Evolutionary conservation across 495 filamentous ascomycete species (phyloP).

Genomic region (Daldinia vernicosa): DNA sequence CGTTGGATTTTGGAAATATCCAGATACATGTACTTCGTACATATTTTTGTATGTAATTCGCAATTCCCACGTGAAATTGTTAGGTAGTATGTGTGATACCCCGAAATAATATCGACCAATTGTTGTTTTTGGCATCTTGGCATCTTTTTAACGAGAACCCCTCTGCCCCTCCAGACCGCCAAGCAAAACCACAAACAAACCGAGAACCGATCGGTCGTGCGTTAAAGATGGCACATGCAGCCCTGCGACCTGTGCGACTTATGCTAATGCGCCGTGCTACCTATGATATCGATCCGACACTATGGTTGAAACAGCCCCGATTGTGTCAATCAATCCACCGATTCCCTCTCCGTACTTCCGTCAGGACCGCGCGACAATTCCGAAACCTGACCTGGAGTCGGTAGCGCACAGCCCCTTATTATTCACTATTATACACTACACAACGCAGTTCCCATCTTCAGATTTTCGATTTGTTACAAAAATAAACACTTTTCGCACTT

Average conservation of each 20-base stretch:
- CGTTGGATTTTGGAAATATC: no score
- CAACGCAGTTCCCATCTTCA: background rate
- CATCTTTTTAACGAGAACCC: background rate
- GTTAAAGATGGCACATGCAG: constrained; percentile 23
- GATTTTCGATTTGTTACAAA: background rate
- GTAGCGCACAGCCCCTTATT: background rate
- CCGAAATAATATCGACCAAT: background rate
- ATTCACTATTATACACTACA: background rate
- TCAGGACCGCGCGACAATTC: constrained; percentile 11
- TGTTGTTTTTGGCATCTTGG: background rate
- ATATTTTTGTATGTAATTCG: no score
- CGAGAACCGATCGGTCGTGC: constrained; percentile 17
- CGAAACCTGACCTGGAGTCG: constrained; percentile 21
- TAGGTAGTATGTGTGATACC: background rate
- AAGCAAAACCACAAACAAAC: background rate
- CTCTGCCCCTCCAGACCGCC: background rate
- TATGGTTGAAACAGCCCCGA: constrained; percentile 33
- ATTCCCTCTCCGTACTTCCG: constrained; percentile 20
- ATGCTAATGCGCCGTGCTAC: background rate
- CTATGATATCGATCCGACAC: constrained; percentile 10
- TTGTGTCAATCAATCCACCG: constrained; percentile 28
- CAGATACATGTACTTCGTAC: no score
- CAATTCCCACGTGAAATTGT: background rate
- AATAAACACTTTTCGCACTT: background rate
- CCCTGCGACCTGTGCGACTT: background rate